Evolutionary conservation across 192 early-diverging fungal genomes (phyloP), one percentile per base, ranked within the genome.

Genomic region (Dimargaris xerosporica): DNA sequence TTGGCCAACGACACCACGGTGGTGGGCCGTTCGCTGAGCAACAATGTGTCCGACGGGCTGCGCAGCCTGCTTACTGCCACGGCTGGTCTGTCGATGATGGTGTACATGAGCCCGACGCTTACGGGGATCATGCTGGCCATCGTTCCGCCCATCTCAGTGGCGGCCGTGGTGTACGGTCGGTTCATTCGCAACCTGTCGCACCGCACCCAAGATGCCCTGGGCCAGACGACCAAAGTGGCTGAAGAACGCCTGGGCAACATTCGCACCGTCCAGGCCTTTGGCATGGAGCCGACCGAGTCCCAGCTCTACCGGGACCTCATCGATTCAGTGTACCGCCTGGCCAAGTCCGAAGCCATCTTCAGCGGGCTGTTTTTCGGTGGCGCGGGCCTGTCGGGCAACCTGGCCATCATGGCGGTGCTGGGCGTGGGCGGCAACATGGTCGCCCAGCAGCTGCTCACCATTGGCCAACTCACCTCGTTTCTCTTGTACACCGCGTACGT

Each of bases 1-100:
- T 71, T 94, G 55, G 82, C 85, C 39, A 78, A 75, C 1, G 91
- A 91, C 70, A 89, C 89, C 16, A 70, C 78, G 39, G 72, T 87
- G 28, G 84, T 90, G 59, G 85, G 85, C 65, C 84, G 84, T 65
- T 80, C 83, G 54, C 65, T 90, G 29, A 88, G 82, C 0, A 82
- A 82, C 64, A 87, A 87, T 64, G 73, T 90, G 46, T 80, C 79
- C 19, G 88, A 90, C 56, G 88, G 86, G 1, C 69, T 90, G 56
- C 67, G 88, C 1, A 76, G 79, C 29, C 34, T 73, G 6, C 75
- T 85, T 5, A 82, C 77, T 44, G 76, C 84, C 17, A 47, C 67
- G 4, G 80, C 78, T 5, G 85, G 83, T 16, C 60, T 82, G 16
- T 70, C 68, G 44, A 85, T 85, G 80, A 86, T 86, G 84, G 50